These are phyloP conservation scores for Setaria viridis DNA, from an alignment of 202 grass and related monocot genomes.

Conservation along the genomic window DNA sequence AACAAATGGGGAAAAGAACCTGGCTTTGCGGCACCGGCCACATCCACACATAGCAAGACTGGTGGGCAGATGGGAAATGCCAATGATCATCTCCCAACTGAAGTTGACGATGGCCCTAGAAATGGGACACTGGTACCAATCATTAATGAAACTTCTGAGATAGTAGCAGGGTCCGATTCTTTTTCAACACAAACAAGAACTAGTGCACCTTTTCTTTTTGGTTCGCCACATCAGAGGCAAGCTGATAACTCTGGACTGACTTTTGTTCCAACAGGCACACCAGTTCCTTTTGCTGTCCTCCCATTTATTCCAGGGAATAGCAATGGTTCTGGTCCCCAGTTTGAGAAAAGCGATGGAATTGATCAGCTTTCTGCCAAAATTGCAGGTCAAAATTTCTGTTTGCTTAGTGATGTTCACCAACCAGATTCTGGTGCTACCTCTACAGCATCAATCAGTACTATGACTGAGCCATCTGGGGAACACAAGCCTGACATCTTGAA, in stretches of 20 bases:
- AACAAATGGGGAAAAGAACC: slow-evolving; percentile 73
- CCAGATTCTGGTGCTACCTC: slow-evolving; percentile 53
- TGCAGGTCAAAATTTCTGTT: slow-evolving; percentile 55
- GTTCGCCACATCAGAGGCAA: slow-evolving; percentile 61
- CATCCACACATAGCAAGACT: slow-evolving; percentile 46
- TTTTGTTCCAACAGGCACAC: slow-evolving; percentile 76
- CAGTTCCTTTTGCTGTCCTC: slow-evolving; percentile 64
- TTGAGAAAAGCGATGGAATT: slow-evolving; percentile 59
- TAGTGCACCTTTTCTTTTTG: slow-evolving; percentile 62
- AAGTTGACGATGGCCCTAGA: slow-evolving; percentile 54
- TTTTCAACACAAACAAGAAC: slow-evolving; percentile 42
- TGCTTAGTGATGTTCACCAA: slow-evolving; percentile 47
- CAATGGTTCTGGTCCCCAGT: slow-evolving; percentile 59
- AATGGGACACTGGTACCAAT: slow-evolving; percentile 53
- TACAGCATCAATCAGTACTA: slow-evolving; percentile 46
- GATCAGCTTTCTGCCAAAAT: slow-evolving; percentile 65
- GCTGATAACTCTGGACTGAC: slow-evolving; percentile 64
- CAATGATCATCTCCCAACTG: slow-evolving; percentile 49
- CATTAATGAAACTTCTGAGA: slow-evolving; percentile 59
- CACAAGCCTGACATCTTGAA: slow-evolving; percentile 81
- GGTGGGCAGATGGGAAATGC: slow-evolving; percentile 64
- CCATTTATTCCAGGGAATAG: slow-evolving; percentile 49
- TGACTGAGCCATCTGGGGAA: slow-evolving; percentile 53
- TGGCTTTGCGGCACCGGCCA: slow-evolving; percentile 46
- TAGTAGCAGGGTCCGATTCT: slow-evolving; percentile 36